Conservation (phyloP, 2,329 filamentous ascomycete species). For the Sclerotiophoma versabilis region DNA sequence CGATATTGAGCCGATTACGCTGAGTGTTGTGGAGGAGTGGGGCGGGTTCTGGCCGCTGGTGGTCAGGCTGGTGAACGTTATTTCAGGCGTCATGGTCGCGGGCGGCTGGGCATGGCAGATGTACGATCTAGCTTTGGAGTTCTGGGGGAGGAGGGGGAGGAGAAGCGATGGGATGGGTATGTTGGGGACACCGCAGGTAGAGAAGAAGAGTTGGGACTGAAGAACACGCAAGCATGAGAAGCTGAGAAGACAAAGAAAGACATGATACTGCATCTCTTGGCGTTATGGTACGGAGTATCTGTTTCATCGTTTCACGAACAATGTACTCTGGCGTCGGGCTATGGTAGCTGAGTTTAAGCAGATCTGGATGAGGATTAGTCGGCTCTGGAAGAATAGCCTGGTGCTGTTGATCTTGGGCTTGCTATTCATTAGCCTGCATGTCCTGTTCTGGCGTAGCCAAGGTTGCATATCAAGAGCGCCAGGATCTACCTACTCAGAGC, state of each 20-base stretch:
- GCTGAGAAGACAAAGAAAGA: neutral
- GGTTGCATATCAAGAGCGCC: too few relatives aligned
- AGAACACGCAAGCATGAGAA: too few relatives aligned
- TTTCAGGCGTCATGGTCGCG: conserved; percentile 89
- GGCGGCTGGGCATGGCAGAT: conserved; percentile 93
- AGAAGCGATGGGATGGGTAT: conserved; percentile 57
- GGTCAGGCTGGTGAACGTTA: conserved; percentile 86
- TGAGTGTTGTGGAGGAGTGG: conserved; percentile 84
- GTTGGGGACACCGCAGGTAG: conserved; percentile 43
- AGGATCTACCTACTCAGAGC: too few relatives aligned
- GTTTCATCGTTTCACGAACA: too few relatives aligned
- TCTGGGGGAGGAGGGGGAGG: conserved; percentile 53
- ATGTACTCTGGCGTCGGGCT: too few relatives aligned
- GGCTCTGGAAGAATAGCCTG: too few relatives aligned
- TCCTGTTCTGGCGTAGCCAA: too few relatives aligned
- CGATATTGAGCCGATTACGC: conserved; percentile 93
- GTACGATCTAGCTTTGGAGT: conserved; percentile 72
- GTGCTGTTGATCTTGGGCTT: too few relatives aligned
- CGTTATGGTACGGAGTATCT: conserved; percentile 2
- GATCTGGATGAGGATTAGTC: too few relatives aligned
- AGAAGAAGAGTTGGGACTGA: conserved; percentile 21
- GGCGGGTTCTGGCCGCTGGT: conserved; percentile 76
- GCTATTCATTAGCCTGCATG: too few relatives aligned
- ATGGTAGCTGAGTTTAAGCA: too few relatives aligned
- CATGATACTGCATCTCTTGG: conserved; percentile 1